Conservation (phyloP, 23 red algal genomes). For the Gracilaria gracilis region DNA sequence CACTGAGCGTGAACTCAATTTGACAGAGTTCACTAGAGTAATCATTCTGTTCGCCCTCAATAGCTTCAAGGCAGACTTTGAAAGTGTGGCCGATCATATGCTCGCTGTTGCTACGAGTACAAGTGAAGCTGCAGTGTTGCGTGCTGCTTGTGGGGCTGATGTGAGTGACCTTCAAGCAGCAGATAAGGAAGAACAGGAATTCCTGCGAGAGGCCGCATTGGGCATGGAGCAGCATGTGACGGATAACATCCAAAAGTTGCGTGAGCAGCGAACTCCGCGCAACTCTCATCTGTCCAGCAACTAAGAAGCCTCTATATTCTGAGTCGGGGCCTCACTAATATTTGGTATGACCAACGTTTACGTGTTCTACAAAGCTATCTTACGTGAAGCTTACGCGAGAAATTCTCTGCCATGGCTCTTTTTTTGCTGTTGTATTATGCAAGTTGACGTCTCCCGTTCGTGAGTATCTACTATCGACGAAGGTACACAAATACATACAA, state of each 20-base stretch:
- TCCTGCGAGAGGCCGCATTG: slow-evolving; percentile 54
- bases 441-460: too few relatives aligned
- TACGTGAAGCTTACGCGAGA: neutral
- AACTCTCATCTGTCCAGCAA: neutral
- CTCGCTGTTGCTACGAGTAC: slow-evolving; percentile 61
- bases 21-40: slow-evolving; percentile 52
- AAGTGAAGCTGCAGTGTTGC: slow-evolving; percentile 69
- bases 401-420: neutral
- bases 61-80: slow-evolving; percentile 50
- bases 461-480: too few relatives aligned
- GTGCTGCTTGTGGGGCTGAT: slow-evolving; percentile 42
- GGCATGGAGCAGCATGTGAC: slow-evolving; percentile 58
- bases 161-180: slow-evolving; percentile 53
- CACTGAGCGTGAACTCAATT: slow-evolving; percentile 63
- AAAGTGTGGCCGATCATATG: slow-evolving; percentile 72
- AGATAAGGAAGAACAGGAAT: slow-evolving; percentile 61
- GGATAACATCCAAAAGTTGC: slow-evolving; percentile 59
- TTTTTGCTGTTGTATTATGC: neutral
- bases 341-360: neutral
- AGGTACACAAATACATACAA: too few relatives aligned
- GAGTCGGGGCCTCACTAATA: too few relatives aligned
- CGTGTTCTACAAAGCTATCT: neutral
- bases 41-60: slow-evolving; percentile 65
- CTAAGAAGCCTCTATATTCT: too few relatives aligned
- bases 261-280: slow-evolving; percentile 23